Base-by-base conservation (phyloP, 768 basidiomycete species). In the Lepiota brunneoincarnata region DNA sequence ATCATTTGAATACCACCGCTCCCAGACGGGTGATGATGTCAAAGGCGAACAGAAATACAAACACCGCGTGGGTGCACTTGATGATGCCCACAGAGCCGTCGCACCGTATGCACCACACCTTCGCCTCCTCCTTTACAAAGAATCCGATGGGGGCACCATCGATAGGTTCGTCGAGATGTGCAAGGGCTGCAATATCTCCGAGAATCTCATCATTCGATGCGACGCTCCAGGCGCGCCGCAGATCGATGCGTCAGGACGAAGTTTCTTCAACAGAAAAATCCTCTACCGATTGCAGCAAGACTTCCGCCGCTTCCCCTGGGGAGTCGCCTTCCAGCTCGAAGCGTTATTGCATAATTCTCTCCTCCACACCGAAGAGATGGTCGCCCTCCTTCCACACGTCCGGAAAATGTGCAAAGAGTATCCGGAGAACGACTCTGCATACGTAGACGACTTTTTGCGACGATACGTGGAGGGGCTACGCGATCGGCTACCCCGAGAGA, bases 261-360 rank as follows among this genome's bases (percentile, higher is more conserved):
- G 67, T 0, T 84, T 89, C 58, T 92, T 87, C 62, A 59, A 72
- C 0, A 58, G 62, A 9, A 79, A 68, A 56, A 67, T 70, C 4
- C 72, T 91, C 2, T 67, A 75, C 55, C 68, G 67, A 7, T 63
- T 89, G 7, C 69, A 72, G 14, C 63, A 61, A 14, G 75, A 74
- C 68, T 58, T 87, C 39, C 64, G 65, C 26, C 67, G 64, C 3
- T 75, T 85, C 42, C 72, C 78, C 12, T 92, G 87, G 87, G 67
- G 72, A 3, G 75, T 90, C 28, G 86, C 84, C 0, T 93, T 91
- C 63, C 91, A 93, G 66, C 69, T 91, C 24, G 89, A 89, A 64
- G 79, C 82, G 0, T 71, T 91, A 10, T 65, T 93, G 4, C 81
- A 73, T 20, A 88, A 86, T 55, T 79, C 80, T 0, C 67, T 81